Evolutionary conservation across 2,329 filamentous ascomycete species (phyloP), one percentile per base, ranked within the genome.

Genomic region (Leptosphaerulina australis): DNA sequence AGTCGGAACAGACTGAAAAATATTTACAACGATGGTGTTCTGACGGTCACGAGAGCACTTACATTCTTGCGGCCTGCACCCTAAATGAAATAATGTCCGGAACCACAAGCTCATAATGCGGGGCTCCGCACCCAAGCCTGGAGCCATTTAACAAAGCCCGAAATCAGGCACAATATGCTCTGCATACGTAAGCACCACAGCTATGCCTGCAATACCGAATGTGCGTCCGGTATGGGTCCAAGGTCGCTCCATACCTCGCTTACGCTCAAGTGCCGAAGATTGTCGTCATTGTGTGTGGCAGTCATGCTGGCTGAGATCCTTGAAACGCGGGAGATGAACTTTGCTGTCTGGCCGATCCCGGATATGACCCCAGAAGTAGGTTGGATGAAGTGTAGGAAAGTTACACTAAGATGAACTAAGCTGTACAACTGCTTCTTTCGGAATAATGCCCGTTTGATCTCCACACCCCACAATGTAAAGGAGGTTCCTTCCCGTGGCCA

Each of bases 321-420:
- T 50, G 40, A 44, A 36, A 50, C 34, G 21, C 35, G 40, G 35
- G 47, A 50, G 47, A 50, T 40, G 30, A 40, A 26, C 35, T 38
- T 10, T 40, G 40, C 17, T 34, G 40, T 41, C 30, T 40, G 20
- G 48, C 41, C 48, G 48, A 45, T 51, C 48, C 25, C 48, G 48
- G 48, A 41, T 14, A 28, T 44, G 9, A 15, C 12, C 4, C 48
- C 25, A 31, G 9, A 24, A 40, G 11, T 2, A 20, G 36, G 11
- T 14, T 29, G 31, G 12, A 20, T 28, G 36, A 28, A 25, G 36
- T 45, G 40, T 31, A 20, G 9, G 24, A 39, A 30, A 56, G 20
- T 14, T 18, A 30, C 14, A 26, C 41, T 45, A 51, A 17, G 29
- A 50, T 36, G 24, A 36, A 39, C 24, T 44, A 46, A 45, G 41